Evolutionary conservation across 352 stramenopile genomes (phyloP), one percentile per base, ranked within the genome.

Genomic region (Globisporangium megalacanthum): DNA sequence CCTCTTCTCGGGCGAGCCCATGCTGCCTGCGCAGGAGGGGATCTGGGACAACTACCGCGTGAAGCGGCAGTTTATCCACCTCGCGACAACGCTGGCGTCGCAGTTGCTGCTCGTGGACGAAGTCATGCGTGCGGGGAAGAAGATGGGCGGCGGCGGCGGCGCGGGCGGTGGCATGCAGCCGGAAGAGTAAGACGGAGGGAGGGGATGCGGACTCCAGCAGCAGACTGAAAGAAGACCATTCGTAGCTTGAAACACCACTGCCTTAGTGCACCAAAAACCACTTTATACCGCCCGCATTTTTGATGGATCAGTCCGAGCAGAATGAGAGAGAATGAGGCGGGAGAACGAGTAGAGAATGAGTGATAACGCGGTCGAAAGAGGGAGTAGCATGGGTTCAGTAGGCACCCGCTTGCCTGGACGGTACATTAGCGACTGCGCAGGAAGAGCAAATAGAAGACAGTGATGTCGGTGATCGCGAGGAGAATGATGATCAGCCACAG

Each of bases 21-120:
- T 99, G 84, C 75, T 99, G 52, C 95, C 97, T 3, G 92, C 84
- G 42, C 88, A 98, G 66, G 88, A 98, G 66, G 97, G 97, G 50
- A 89, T 99, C 56, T 99, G 96, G 93, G 88, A 99, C 76, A 99
- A 98, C 79, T 97, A 98, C 76, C 89, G 94, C 55, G 97, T 99
- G 52, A 99, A 99, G 83, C 89, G 96, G 62, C 97, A 99, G 72
- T 98, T 96, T 63, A 92, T 99, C 48, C 96, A 99, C 75, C 79
- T 99, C 39, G 86, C 92, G n/a, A 99, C 96, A 46, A 96, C 98
- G 44, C 74, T 99, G 39, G 97, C 97, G n/a, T 98, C 88, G 52
- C 97, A 99, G 73, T 72, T 99, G 51, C 78, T 99, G 57, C 83
- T 99, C 19, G 97, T 99, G 10, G 97, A 99, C 71, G 97, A 99